These are phyloP conservation scores for Ustilago esculenta DNA, from an alignment of 1,284 basidiomycete species.

Conservation along the genomic window DNA sequence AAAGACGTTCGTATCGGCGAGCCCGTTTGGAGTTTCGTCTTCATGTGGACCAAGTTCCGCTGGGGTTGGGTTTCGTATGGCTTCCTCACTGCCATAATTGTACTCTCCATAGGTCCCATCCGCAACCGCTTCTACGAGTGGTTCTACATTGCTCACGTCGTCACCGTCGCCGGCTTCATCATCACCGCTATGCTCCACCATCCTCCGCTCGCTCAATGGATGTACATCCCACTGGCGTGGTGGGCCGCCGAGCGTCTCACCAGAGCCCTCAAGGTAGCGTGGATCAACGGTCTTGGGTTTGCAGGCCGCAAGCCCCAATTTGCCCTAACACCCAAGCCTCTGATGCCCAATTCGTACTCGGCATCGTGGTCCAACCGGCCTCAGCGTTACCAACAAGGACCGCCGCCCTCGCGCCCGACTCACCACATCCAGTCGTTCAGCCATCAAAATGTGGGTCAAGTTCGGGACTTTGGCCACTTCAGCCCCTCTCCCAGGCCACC, in stretches of 20 bases:
- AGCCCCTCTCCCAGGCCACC: conserved; percentile 6
- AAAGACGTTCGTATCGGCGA: conserved; percentile 70
- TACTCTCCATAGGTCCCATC: conserved; percentile 75
- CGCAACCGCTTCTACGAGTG: conserved; percentile 78
- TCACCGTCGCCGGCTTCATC: conserved; percentile 67
- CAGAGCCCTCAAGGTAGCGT: conserved; percentile 74
- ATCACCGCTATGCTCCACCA: conserved; percentile 67
- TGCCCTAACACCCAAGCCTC: conserved; percentile 36
- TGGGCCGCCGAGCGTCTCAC: conserved; percentile 73
- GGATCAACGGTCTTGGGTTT: conserved; percentile 73
- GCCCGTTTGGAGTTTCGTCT: conserved; percentile 75
- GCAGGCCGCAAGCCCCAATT: conserved; percentile 54
- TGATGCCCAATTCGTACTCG: conserved; percentile 13
- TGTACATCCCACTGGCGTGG: conserved; percentile 67
- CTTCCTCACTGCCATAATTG: conserved; percentile 76
- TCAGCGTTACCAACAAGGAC: conserved; percentile 13
- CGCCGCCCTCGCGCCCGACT: not conserved
- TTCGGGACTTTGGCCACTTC: not conserved
- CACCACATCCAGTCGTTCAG: conserved; percentile 6
- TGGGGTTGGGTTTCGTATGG: conserved; percentile 78
- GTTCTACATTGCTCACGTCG: conserved; percentile 79
- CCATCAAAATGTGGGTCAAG: conserved; percentile 7
- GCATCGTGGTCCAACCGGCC: conserved; percentile 13
- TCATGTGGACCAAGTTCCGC: conserved; percentile 77
- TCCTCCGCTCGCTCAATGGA: conserved; percentile 72